Evolutionary conservation across 768 basidiomycete species (phyloP).

Genomic region (Mycena amicta): DNA sequence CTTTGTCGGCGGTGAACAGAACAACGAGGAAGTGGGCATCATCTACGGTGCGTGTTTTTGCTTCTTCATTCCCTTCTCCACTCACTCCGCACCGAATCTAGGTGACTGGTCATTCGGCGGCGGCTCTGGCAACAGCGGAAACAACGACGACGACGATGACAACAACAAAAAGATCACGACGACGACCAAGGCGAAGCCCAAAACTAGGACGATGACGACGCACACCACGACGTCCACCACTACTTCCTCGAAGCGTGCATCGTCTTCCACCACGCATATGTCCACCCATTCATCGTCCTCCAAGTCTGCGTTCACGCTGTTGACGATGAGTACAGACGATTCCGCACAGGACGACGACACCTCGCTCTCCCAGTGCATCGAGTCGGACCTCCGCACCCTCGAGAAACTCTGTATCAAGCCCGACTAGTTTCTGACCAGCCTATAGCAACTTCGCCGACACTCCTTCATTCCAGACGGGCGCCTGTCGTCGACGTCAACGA

Average conservation of each 20-base stretch:
- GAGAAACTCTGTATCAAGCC: no score
- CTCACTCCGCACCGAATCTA: background rate
- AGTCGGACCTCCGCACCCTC: no score
- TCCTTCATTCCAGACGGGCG: no score
- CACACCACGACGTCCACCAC: background rate
- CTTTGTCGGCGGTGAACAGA: slow-evolving; percentile 31
- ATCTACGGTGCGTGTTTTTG: slow-evolving; percentile 5
- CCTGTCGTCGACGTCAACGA: no score
- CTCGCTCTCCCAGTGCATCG: no score
- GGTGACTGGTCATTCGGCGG: slow-evolving; percentile 10
- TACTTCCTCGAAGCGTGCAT: background rate
- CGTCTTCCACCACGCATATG: background rate
- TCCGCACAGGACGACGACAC: no score
- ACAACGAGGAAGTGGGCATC: slow-evolving; percentile 1
- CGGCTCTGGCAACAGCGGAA: background rate
- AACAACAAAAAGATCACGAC: slow-evolving; percentile 2
- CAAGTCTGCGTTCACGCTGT: no score
- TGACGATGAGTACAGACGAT: no score
- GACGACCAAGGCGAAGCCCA: background rate
- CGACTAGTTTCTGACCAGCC: no score
- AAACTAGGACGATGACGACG: background rate
- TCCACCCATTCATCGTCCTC: background rate
- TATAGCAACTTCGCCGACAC: no score
- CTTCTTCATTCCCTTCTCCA: background rate
- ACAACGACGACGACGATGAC: background rate